A percentile compares a stretch with the other conserved stretches of the same genome.
Conservation (phyloP, 2,329 filamentous ascomycete species). For the Hawksworthiomyces lignivorus region DNA sequence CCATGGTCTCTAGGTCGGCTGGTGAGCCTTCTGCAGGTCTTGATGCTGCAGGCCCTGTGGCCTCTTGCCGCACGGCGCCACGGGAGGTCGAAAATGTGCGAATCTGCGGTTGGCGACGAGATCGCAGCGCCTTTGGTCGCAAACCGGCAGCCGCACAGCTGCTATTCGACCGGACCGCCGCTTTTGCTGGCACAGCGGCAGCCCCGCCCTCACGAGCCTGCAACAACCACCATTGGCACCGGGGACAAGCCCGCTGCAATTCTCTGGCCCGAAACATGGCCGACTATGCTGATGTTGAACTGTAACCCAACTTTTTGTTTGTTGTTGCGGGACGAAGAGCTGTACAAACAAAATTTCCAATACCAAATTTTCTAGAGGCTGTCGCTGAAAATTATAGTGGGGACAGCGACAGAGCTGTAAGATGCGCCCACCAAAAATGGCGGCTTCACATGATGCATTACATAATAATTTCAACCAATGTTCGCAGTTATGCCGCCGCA, state of each 20-base stretch:
- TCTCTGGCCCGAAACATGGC: slow-evolving; percentile 13
- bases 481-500: too few species aligned
- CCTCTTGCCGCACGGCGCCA: not conserved
- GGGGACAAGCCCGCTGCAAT: slow-evolving; percentile 15
- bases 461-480: not conserved
- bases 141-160: too few species aligned
- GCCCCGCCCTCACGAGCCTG: slow-evolving; percentile 12
- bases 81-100: slow-evolving; percentile 9
- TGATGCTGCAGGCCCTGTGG: too few species aligned
- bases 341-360: not conserved
- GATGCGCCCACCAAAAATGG: slow-evolving; percentile 6
- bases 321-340: not conserved
- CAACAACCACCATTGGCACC: slow-evolving; percentile 15
- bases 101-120: not conserved
- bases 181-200: too few species aligned
- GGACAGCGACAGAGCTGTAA: too few species aligned
- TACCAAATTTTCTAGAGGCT: not conserved
- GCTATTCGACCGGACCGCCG: not conserved
- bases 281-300: not conserved
- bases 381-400: slow-evolving; percentile 13
- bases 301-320: too few species aligned
- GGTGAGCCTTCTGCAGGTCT: not conserved
- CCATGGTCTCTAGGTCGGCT: slow-evolving; percentile 33
- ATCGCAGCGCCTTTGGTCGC: not conserved
- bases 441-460: not conserved